A percentile compares a stretch with the other conserved stretches of the same genome.
Conservation (phyloP, 306 rosid species). For the Castanospermum australe region DNA sequence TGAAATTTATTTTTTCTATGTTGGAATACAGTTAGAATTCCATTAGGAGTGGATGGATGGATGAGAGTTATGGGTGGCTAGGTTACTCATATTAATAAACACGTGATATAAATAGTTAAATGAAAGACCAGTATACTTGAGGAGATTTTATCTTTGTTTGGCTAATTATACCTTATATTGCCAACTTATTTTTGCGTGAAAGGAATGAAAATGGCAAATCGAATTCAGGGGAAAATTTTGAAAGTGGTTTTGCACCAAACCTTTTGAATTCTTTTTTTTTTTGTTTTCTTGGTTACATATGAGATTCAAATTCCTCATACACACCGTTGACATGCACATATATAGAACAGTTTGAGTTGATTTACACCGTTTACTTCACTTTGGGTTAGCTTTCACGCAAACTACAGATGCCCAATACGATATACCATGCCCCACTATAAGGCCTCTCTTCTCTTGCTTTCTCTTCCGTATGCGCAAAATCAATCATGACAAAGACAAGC, state of each 20-base stretch:
- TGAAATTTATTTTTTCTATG: neutral
- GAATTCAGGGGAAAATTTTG: neutral
- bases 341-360: neutral
- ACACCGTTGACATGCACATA: neutral
- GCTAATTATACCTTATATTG: neutral
- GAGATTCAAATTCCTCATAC: neutral
- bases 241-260: conserved; percentile 18
- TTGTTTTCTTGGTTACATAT: too few species aligned
- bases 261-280: neutral
- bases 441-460: neutral
- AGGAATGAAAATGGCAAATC: neutral
- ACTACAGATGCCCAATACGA: neutral
- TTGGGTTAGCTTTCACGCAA: conserved; percentile 34
- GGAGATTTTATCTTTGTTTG: neutral
- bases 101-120: neutral
- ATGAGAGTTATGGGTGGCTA: neutral
- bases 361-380: neutral
- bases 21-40: neutral
- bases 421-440: neutral
- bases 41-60: neutral
- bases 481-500: conserved; percentile 27
- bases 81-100: neutral
- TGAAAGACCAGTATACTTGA: neutral
- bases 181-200: conserved; percentile 5
- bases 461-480: conserved; percentile 21